Evolutionary conservation across 2,329 filamentous ascomycete genomes (phyloP).

Genomic region (Penicillium sp.): DNA sequence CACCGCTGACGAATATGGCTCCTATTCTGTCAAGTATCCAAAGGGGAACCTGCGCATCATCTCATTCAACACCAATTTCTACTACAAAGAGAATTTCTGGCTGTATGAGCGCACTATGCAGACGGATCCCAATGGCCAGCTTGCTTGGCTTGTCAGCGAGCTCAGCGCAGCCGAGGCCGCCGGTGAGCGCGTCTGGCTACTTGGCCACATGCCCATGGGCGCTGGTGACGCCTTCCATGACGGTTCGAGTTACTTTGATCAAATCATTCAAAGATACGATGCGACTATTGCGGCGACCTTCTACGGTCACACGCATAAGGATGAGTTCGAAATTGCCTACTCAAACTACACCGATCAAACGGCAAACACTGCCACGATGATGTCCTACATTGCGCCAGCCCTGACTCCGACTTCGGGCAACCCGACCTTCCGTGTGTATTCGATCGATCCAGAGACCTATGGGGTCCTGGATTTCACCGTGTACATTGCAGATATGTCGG

Average conservation of each 20-base stretch:
- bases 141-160: constrained; percentile 49
- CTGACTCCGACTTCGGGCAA: constrained; percentile 51
- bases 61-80: constrained; percentile 38
- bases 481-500: constrained; percentile 49
- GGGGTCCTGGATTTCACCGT: constrained; percentile 49
- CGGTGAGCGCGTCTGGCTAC: constrained; percentile 50
- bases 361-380: constrained; percentile 40
- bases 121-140: constrained; percentile 47
- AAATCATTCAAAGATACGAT: constrained; percentile 14
- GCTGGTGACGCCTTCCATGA: constrained; percentile 12
- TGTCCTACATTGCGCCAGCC: constrained; percentile 51
- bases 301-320: constrained; percentile 15
- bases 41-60: constrained; percentile 50
- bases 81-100: constrained; percentile 53
- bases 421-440: constrained; percentile 53
- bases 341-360: constrained; percentile 40
- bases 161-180: constrained; percentile 49
- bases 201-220: constrained; percentile 53
- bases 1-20: constrained; percentile 40
- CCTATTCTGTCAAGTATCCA: constrained; percentile 46
- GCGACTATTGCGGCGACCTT: constrained; percentile 11
- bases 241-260: constrained; percentile 14
- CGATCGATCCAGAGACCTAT: constrained; percentile 52
- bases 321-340: constrained; percentile 42
- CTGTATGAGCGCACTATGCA: constrained; percentile 48